Conservation (phyloP, 768 basidiomycete species). For the Thelephora aurantiotincta region DNA sequence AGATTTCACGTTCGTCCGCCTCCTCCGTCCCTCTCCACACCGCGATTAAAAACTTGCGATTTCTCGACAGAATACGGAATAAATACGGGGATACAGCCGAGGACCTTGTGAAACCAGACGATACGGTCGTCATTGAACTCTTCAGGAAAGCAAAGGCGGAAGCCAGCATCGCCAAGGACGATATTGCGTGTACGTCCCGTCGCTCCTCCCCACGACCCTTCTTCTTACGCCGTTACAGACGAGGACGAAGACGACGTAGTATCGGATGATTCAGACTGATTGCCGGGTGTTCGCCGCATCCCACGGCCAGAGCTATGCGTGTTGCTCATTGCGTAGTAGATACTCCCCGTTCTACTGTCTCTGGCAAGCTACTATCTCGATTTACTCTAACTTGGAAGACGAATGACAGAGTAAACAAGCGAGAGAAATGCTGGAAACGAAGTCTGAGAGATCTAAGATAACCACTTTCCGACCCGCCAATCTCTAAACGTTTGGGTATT, state of each 20-base stretch:
- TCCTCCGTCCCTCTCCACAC: background rate
- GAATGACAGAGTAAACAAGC: background rate
- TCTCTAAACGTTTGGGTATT: slow-evolving; percentile 15
- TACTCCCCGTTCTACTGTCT: slow-evolving; percentile 3
- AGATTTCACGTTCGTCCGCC: slow-evolving; percentile 49
- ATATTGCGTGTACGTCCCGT: slow-evolving; percentile 45
- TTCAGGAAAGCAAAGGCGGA: slow-evolving; percentile 42
- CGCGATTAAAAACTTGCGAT: background rate
- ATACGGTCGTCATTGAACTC: slow-evolving; percentile 32
- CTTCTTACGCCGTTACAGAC: slow-evolving; percentile 7
- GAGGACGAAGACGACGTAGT: slow-evolving; percentile 14
- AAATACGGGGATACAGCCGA: slow-evolving; percentile 44
- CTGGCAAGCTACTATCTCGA: background rate
- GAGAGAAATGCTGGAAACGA: background rate
- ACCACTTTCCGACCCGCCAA: slow-evolving; percentile 19
- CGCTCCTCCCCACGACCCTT: background rate
- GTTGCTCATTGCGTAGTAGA: slow-evolving; percentile 5
- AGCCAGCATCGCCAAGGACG: slow-evolving; percentile 35
- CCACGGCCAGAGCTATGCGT: slow-evolving; percentile 14
- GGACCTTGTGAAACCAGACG: slow-evolving; percentile 41
- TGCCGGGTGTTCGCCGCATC: slow-evolving; percentile 10
- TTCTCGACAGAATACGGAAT: slow-evolving; percentile 47
- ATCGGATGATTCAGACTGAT: slow-evolving; percentile 13
- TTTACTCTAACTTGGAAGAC: too few relatives aligned
- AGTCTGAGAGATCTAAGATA: slow-evolving; percentile 1